Conservation (phyloP, 2,329 filamentous ascomycete species). For the Aspergillus vadensis region DNA sequence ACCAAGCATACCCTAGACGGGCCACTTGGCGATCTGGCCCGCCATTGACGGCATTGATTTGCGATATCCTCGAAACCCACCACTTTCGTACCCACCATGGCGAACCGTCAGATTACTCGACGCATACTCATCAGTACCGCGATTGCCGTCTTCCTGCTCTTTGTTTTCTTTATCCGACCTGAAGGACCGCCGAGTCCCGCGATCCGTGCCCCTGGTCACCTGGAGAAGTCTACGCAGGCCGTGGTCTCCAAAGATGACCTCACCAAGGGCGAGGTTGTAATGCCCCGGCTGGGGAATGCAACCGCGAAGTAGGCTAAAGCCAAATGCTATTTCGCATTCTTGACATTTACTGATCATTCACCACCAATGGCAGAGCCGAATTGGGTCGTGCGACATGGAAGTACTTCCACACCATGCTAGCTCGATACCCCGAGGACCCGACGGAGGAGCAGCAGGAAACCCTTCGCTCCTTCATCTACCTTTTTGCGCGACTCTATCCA, state of each 20-base stretch:
- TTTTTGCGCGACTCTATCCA: slow-evolving; percentile 67
- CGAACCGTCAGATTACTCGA: slow-evolving; percentile 36
- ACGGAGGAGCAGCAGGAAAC: slow-evolving; percentile 62
- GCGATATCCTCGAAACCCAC: slow-evolving; percentile 2
- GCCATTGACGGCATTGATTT: neutral
- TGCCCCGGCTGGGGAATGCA: slow-evolving; percentile 52
- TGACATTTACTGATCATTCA: slow-evolving; percentile 11
- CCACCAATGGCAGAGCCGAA: slow-evolving; percentile 53
- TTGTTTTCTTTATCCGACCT: slow-evolving; percentile 42
- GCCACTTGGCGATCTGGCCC: slow-evolving; percentile 3
- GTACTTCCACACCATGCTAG: slow-evolving; percentile 67
- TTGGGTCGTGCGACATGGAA: slow-evolving; percentile 67
- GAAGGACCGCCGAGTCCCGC: slow-evolving; percentile 42
- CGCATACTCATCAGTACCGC: slow-evolving; percentile 38
- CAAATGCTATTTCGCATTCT: neutral
- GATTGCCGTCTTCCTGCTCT: slow-evolving; percentile 37
- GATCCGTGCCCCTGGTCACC: slow-evolving; percentile 44
- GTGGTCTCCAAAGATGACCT: slow-evolving; percentile 36
- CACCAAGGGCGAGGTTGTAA: slow-evolving; percentile 48
- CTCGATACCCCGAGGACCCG: slow-evolving; percentile 65
- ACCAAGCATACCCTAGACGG: slow-evolving; percentile 2
- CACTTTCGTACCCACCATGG: slow-evolving; percentile 28
- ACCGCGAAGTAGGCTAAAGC: slow-evolving; percentile 47
- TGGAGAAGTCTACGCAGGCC: slow-evolving; percentile 33
- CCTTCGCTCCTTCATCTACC: slow-evolving; percentile 61